Conservation (phyloP, 768 basidiomycete species). For the Terana coerulea region DNA sequence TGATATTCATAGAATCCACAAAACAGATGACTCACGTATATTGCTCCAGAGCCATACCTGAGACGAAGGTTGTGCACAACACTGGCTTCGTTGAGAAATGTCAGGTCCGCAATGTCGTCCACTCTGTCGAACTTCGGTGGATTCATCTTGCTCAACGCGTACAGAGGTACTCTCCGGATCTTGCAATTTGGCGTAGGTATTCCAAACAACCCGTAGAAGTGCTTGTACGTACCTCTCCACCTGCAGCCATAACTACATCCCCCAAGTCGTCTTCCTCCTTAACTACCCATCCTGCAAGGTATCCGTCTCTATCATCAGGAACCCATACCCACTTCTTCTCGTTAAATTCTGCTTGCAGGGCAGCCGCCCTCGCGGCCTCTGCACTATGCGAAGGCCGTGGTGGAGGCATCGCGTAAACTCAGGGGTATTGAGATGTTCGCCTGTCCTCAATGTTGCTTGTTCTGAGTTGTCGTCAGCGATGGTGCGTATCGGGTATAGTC, state of each 20-base stretch:
- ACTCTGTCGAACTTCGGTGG: conserved; percentile 98
- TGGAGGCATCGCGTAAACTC: conserved; percentile 25
- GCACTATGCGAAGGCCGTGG: conserved; percentile 36
- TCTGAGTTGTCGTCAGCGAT: no score
- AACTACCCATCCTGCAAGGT: conserved; percentile 91
- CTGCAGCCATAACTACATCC: conserved; percentile 80
- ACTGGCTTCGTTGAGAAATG: conserved; percentile 96
- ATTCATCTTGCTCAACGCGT: conserved; percentile 92
- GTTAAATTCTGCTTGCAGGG: conserved; percentile 92
- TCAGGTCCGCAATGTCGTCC: conserved; percentile 96
- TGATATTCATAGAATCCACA: not conserved
- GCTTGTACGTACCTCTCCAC: conserved; percentile 62
- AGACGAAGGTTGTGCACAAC: conserved; percentile 97
- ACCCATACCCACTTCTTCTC: conserved; percentile 99
- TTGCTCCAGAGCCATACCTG: conserved; percentile 87
- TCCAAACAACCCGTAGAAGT: conserved; percentile 26
- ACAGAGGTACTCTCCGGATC: conserved; percentile 70
- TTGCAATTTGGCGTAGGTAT: conserved; percentile 21
- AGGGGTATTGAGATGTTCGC: not conserved
- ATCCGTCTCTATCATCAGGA: conserved; percentile 88
- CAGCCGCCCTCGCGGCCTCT: conserved; percentile 81
- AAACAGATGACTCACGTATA: conserved; percentile 66
- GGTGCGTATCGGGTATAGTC: not conserved
- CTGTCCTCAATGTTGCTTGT: no score
- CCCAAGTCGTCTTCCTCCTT: conserved; percentile 80